Base-by-base conservation (phyloP, 2,329 filamentous ascomycete species). In the Calycina herbarum region DNA sequence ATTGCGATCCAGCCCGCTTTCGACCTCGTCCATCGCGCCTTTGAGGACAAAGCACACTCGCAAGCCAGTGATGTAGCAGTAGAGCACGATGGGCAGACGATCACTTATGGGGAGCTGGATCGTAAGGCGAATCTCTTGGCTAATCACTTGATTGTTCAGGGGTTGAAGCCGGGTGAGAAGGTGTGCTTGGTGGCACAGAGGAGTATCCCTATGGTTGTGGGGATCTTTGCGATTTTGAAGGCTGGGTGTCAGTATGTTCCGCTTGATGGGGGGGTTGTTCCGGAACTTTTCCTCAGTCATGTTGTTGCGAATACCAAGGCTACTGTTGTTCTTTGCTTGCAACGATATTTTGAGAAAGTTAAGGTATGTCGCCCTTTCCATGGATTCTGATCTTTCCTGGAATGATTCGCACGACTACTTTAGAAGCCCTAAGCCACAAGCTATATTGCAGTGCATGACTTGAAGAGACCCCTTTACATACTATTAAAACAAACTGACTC, bases 241-340 rank as follows among this genome's bases (percentile, higher is more conserved):
- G 82, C 81, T 58, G 85, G 85, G 24, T 85, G 82, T 13, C 84
- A 87, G 68, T 88, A 88, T 71, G 79, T 87, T 4, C 85, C 85
- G 3, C 78, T 88, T 2, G 85, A 88, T 67, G 85, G 85, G 40
- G 82, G 82, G 5, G 78, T 85, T 31, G 81, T 83, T 11, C 78
- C 83, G 0, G 81, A 83, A 59, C 76, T 78, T 17, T 81, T 81
- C 2, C 77, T 87, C 31, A 75, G 76, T 31, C 80, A 82, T 64
- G 83, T 86, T 31, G 76, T 86, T 59, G 73, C 76, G 27, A 79
- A 86, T 68, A 80, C 82, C 2, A 74, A 75, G 13, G 77, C 80
- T 5, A 71, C 74, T 2, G 76, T 83, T 33, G 77, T 83, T 15
- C 74, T 86, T 5, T 86, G 83, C 70, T 73, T 85, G 20, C 48